A percentile compares a stretch with the other conserved stretches of the same genome.
These are phyloP conservation scores for Talaromyces pinophilus DNA, from an alignment of 2,329 filamentous ascomycete genomes.

Conservation along the genomic window DNA sequence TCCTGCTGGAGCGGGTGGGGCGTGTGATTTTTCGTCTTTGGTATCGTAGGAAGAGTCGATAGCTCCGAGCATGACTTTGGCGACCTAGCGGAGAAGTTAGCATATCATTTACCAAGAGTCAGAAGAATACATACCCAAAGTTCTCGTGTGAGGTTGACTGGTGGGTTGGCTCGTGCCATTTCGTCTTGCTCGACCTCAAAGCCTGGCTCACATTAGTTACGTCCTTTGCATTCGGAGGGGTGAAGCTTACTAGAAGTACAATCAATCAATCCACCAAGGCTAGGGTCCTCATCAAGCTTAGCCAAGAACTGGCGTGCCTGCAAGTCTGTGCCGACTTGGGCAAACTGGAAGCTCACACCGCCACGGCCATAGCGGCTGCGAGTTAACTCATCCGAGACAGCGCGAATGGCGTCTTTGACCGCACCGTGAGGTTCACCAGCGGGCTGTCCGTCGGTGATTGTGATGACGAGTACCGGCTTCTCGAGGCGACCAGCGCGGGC, in stretches of 20 bases:
- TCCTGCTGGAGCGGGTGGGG: conserved; percentile 31
- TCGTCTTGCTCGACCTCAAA: conserved; percentile 68
- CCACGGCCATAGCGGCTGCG: conserved; percentile 57
- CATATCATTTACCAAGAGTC: too few relatives aligned
- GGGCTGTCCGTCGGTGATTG: conserved; percentile 67
- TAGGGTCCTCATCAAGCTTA: conserved; percentile 64
- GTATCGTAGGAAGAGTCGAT: conserved; percentile 67
- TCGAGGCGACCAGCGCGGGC: conserved; percentile 56
- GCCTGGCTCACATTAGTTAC: conserved; percentile 44
- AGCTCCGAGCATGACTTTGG: conserved; percentile 67
- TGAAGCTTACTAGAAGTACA: conserved; percentile 65
- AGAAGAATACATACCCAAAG: conserved; percentile 53
- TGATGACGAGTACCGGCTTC: conserved; percentile 67
- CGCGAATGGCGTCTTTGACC: conserved; percentile 60
- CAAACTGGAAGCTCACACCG: conserved; percentile 67
- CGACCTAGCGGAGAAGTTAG: conserved; percentile 44
- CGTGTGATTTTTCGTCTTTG: conserved; percentile 60
- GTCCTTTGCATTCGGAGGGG: not conserved
- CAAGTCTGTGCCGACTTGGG: conserved; percentile 68
- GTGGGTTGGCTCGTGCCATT: conserved; percentile 63
- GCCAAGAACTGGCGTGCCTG: conserved; percentile 64
- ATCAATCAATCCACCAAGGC: conserved; percentile 63
- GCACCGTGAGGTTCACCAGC: conserved; percentile 61
- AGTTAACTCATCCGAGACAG: conserved; percentile 54
- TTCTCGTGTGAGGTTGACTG: conserved; percentile 64